Conservation (phyloP, 2,329 filamentous ascomycete species). For the Aotearoamyces nothofagi region DNA sequence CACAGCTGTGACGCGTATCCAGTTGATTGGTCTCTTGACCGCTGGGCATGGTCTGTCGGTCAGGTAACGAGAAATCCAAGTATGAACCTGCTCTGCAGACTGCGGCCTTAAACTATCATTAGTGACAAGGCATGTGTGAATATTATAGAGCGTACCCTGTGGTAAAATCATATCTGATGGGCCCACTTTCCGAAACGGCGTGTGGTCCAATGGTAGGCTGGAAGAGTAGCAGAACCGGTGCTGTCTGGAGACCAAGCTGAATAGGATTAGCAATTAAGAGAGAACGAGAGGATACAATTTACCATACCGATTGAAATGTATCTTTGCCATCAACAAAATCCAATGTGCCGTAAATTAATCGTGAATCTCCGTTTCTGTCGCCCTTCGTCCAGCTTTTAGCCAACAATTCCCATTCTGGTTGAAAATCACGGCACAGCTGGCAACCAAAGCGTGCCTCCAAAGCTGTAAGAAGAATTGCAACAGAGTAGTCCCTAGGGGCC, state of each 20-base stretch:
- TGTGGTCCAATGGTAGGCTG: slow-evolving; percentile 70
- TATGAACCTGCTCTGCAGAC: slow-evolving; percentile 61
- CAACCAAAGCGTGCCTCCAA: slow-evolving; percentile 74
- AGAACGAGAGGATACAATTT: slow-evolving; percentile 2
- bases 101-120: slow-evolving; percentile 38
- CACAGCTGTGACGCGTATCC: slow-evolving; percentile 53
- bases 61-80: slow-evolving; percentile 67
- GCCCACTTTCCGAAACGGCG: slow-evolving; percentile 53
- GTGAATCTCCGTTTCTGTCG: slow-evolving; percentile 58
- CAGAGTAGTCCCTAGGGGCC: slow-evolving; percentile 68
- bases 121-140: too few relatives aligned
- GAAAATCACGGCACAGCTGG: slow-evolving; percentile 74
- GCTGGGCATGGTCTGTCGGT: slow-evolving; percentile 62
- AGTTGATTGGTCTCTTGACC: slow-evolving; percentile 81
- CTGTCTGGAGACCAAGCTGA: slow-evolving; percentile 85
- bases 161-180: slow-evolving; percentile 73
- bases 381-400: slow-evolving; percentile 77
- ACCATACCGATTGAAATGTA: slow-evolving; percentile 69
- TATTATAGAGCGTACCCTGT: slow-evolving; percentile 52
- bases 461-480: slow-evolving; percentile 75
- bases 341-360: slow-evolving; percentile 66
- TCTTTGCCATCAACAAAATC: slow-evolving; percentile 78
- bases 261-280: slow-evolving; percentile 3
- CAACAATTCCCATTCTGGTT: slow-evolving; percentile 85
- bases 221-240: slow-evolving; percentile 79